These are phyloP conservation scores for Solanum hybrid DNA, from an alignment of 305 asterid genomes.

Conservation along the genomic window DNA sequence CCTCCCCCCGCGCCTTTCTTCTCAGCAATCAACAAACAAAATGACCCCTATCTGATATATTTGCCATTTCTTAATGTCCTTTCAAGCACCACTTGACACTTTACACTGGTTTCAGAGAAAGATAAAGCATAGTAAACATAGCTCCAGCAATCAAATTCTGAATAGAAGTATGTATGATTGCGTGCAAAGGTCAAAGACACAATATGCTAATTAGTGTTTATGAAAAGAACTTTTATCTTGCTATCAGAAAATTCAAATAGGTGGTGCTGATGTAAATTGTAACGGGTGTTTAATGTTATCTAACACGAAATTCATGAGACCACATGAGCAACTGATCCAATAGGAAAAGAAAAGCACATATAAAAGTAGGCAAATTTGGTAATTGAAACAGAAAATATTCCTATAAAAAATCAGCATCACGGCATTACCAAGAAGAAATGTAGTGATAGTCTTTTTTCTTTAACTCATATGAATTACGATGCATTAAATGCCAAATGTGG, in stretches of 20 bases:
- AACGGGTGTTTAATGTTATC: background rate
- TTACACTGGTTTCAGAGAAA: background rate
- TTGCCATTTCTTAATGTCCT: background rate
- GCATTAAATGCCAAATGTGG: background rate
- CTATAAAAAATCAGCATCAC: background rate
- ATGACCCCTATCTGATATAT: background rate
- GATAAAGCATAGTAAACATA: background rate
- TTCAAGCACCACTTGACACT: background rate
- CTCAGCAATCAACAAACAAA: background rate
- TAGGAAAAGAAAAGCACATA: background rate
- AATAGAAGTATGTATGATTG: background rate
- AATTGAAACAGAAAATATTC: background rate
- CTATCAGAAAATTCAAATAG: background rate
- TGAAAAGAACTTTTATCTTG: background rate
- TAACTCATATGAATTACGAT: background rate
- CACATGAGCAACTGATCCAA: background rate
- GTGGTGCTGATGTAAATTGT: background rate
- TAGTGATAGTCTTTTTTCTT: background rate
- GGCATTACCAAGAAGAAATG: background rate
- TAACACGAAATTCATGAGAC: background rate
- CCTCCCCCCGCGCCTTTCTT: background rate
- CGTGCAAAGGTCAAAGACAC: background rate
- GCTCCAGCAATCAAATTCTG: background rate
- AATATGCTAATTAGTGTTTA: background rate
- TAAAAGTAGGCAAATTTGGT: background rate